Percentiles rank a stretch among this genome's conserved stretches.
These are phyloP conservation scores for Hypoxylon intermedium DNA, from an alignment of 495 filamentous ascomycete genomes.

Conservation along the genomic window DNA sequence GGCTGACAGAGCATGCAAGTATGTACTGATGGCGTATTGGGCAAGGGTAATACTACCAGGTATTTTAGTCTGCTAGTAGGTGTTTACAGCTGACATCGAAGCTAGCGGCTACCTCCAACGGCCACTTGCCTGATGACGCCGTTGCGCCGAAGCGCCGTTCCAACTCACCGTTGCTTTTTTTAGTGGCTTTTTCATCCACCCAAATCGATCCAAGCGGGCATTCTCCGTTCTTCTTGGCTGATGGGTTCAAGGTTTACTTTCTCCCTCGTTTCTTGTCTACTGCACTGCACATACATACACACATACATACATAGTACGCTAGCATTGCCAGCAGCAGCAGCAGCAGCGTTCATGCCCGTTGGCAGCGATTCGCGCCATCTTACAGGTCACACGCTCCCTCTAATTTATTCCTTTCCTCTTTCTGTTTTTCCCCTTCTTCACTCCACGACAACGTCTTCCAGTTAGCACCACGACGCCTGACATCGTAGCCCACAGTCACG, in stretches of 20 bases:
- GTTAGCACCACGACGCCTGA: constrained; percentile 12
- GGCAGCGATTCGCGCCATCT: constrained; percentile 9
- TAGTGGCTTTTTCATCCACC: constrained; percentile 9
- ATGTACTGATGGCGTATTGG: too few relatives aligned
- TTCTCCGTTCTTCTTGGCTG: constrained; percentile 18
- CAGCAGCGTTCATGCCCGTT: constrained; percentile 14
- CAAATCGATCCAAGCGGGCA: constrained; percentile 8
- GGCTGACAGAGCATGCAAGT: too few relatives aligned
- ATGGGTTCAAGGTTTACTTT: constrained; percentile 27
- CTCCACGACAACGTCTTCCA: background rate
- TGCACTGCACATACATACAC: background rate
- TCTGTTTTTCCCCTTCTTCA: background rate
- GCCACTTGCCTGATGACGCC: constrained; percentile 18
- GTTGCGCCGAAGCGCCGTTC: constrained; percentile 27
- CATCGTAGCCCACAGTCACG: constrained; percentile 18
- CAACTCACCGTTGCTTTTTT: background rate
- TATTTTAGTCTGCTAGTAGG: background rate
- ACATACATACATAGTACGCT: too few relatives aligned
- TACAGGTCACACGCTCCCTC: constrained; percentile 25
- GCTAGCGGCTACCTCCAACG: background rate
- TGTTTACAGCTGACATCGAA: background rate
- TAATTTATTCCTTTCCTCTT: constrained; percentile 8
- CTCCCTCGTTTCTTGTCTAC: constrained; percentile 20
- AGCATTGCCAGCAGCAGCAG: background rate
- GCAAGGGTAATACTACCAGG: too few relatives aligned